phyloP scores from a whole-genome alignment of 176 grass and related monocot genomes.

The Zea luxurians region DNA sequence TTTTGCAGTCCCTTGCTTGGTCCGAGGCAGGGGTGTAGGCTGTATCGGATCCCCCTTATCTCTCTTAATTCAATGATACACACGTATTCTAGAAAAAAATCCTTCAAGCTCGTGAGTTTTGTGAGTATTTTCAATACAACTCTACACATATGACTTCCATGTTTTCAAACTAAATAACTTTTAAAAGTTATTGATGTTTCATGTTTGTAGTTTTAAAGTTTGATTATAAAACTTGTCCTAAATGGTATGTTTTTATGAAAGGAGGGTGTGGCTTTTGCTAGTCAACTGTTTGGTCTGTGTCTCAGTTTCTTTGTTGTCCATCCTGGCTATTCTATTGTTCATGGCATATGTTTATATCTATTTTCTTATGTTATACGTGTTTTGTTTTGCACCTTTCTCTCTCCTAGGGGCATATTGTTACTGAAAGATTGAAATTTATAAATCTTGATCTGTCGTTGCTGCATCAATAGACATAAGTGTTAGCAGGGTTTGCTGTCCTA shows the following conservation, averaged over 20 bases:
- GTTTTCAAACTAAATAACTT: background rate
- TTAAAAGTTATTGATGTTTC: background rate
- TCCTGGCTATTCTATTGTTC: background rate
- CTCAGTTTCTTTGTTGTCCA: constrained; percentile 15
- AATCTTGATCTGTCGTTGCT: constrained; percentile 3
- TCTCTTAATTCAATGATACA: no score
- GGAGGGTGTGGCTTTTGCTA: background rate
- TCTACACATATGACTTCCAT: background rate
- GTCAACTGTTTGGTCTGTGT: constrained; percentile 14
- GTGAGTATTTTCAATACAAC: background rate
- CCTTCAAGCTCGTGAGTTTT: background rate
- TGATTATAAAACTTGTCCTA: background rate
- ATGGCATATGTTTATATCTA: constrained; percentile 19
- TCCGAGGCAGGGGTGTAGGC: no score
- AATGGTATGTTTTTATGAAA: background rate
- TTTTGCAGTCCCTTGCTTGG: no score
- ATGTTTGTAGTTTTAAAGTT: background rate
- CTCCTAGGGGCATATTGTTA: background rate
- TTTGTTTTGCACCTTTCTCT: constrained; percentile 3
- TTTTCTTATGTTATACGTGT: background rate
- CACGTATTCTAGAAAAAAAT: background rate
- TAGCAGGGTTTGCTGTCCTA: background rate
- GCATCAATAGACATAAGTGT: constrained; percentile 22
- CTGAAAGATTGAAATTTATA: constrained; percentile 10
- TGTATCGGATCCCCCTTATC: no score